Evolutionary conservation across 2,329 filamentous ascomycete species (phyloP), one percentile per base, ranked within the genome.

Genomic region (Stemphylium vesicarium): DNA sequence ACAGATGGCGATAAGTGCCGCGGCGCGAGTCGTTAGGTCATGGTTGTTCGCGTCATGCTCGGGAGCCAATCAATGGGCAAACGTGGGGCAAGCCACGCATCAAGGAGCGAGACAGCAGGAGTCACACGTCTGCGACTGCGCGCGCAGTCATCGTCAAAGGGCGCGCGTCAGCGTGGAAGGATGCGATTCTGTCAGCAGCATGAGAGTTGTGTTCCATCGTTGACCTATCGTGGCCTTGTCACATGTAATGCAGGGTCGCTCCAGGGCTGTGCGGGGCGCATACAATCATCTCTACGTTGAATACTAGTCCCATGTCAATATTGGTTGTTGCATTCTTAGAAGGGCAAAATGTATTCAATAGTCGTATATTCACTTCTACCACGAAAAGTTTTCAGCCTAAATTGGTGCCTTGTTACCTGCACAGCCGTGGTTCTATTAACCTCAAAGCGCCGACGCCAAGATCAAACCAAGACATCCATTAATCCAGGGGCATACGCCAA

Each of bases 21-120:
- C 36, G 13, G 47, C 47, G 65, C 53, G 56, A 62, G 53, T 59
- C 59, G 53, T 63, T 56, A 45, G 41, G 57, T 59, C 57, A 57
- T 59, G 53, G 60, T 58, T 57, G 52, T 51, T 55, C 59, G 59
- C 65, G 59, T 62, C 60, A 62, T 62, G 47, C 64, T 41, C 54
- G 35, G 33, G 24, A 57, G 42, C 54, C 68, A 72, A 72, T 72
- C 52, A 64, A 60, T 53, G 54, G 52, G 44, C 46, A 53, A 69
- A 67, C 63, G 62, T 65, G 67, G 62, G 57, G 63, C 50, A 41
- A 38, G 38, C 40, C 31, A 32, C 50, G 51, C 44, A 51, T 50
- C 45, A 48, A 42, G 22, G 33, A 49, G 54, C 26, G 22, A 57
- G 54, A 26, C 24, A 38, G 50, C 37, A 26, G 40, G 54, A 56